phyloP scores from a whole-genome alignment of 768 basidiomycete species.

The Bullera alba region DNA sequence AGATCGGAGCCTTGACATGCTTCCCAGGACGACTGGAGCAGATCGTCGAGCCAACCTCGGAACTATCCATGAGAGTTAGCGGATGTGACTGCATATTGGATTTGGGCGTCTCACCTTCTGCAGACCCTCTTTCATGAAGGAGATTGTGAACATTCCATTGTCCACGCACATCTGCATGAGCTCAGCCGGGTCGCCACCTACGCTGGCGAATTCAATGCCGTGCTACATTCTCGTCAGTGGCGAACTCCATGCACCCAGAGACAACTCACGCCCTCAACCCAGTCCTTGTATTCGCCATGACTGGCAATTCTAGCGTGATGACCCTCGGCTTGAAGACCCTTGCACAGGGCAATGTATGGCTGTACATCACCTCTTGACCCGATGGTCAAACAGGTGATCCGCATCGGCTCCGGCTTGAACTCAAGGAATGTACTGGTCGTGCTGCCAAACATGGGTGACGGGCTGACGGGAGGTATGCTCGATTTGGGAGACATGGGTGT shows the following conservation, averaged over 20 bases:
- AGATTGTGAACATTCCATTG: slow-evolving; percentile 93
- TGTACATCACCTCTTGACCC: slow-evolving; percentile 96
- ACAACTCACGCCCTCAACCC: slow-evolving; percentile 80
- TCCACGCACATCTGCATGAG: slow-evolving; percentile 96
- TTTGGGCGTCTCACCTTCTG: slow-evolving; percentile 56
- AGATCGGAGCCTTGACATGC: slow-evolving; percentile 93
- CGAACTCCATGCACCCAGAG: neutral
- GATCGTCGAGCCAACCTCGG: slow-evolving; percentile 94
- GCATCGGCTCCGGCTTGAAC: slow-evolving; percentile 83
- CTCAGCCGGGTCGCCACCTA: slow-evolving; percentile 96
- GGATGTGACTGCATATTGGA: neutral
- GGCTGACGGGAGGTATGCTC: slow-evolving; percentile 10
- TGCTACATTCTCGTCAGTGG: slow-evolving; percentile 52
- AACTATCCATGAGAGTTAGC: slow-evolving; percentile 54
- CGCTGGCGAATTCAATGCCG: slow-evolving; percentile 89
- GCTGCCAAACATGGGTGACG: slow-evolving; percentile 81
- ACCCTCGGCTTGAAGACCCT: slow-evolving; percentile 58
- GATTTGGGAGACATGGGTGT: slow-evolving; percentile 18
- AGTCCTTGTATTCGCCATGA: slow-evolving; percentile 87
- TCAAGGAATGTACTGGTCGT: slow-evolving; percentile 94
- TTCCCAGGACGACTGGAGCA: slow-evolving; percentile 90
- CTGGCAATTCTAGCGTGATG: slow-evolving; percentile 86
- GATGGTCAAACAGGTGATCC: slow-evolving; percentile 91
- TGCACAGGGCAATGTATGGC: slow-evolving; percentile 92
- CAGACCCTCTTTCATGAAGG: slow-evolving; percentile 85